phyloP scores from a whole-genome alignment of 2,329 filamentous ascomycete genomes.

The Dactylellina leptospora region DNA sequence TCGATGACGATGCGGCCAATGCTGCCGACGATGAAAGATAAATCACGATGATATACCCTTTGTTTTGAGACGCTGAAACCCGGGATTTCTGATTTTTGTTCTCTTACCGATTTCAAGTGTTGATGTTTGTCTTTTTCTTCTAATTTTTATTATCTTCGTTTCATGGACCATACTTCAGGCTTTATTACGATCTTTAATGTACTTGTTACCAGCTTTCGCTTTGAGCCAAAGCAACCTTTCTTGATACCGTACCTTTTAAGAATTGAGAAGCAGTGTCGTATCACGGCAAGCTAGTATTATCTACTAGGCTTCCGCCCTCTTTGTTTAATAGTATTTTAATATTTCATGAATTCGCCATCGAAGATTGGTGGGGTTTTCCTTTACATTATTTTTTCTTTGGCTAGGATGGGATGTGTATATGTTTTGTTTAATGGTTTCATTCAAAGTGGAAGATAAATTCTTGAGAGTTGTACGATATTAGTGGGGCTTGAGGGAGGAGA shows the following conservation, averaged over 20 bases:
- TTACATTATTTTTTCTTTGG: too few relatives aligned
- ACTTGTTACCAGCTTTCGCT: conserved; percentile 6
- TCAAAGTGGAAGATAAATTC: too few relatives aligned
- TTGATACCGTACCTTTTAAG: background rate
- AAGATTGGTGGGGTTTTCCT: too few relatives aligned
- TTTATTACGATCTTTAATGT: conserved; percentile 44
- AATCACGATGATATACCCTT: conserved; percentile 4
- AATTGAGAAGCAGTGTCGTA: conserved; percentile 1
- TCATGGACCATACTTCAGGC: conserved; percentile 49
- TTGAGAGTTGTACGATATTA: too few relatives aligned
- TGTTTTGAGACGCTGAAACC: background rate
- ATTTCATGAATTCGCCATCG: too few relatives aligned
- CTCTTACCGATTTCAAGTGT: too few relatives aligned
- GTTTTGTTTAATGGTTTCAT: too few relatives aligned
- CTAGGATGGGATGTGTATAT: too few relatives aligned
- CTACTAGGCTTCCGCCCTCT: conserved; percentile 3
- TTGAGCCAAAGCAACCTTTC: background rate
- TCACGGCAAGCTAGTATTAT: conserved; percentile 1
- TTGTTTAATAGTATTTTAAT: too few relatives aligned
- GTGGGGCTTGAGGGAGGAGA: too few relatives aligned
- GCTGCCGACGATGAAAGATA: conserved; percentile 48
- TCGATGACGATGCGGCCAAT: conserved; percentile 46
- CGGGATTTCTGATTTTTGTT: background rate
- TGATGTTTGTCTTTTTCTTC: background rate
- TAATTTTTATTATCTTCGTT: conserved; percentile 35